phyloP scores from a whole-genome alignment of 2,329 filamentous ascomycete species.

The Hymenoscyphus fraxineus region DNA sequence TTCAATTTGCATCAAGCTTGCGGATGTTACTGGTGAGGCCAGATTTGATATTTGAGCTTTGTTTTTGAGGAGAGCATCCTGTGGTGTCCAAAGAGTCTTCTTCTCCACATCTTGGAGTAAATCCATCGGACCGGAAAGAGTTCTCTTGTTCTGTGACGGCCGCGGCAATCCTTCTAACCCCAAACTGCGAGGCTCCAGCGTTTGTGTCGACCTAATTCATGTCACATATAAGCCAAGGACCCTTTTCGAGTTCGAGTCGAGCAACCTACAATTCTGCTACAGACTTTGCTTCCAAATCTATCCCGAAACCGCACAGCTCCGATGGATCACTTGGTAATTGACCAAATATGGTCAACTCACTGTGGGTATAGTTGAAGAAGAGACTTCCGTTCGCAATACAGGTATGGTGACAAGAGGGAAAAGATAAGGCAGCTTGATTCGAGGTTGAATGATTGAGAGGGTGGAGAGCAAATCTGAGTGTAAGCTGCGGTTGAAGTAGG shows the following conservation, averaged over 20 bases:
- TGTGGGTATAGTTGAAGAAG: too few species aligned
- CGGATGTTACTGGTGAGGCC: not conserved
- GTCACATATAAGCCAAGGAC: too few species aligned
- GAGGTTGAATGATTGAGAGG: too few species aligned
- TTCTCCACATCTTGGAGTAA: conserved; percentile 14
- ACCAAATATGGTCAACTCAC: too few species aligned
- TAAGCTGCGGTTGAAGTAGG: too few species aligned
- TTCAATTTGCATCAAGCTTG: conserved; percentile 33
- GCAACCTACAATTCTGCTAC: not conserved
- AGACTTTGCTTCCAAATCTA: conserved; percentile 14
- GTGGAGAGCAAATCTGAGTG: too few species aligned
- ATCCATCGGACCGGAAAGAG: too few species aligned
- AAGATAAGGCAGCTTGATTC: too few species aligned
- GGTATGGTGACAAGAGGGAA: too few species aligned
- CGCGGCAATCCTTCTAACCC: conserved; percentile 18
- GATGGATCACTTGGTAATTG: conserved; percentile 17
- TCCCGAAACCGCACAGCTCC: conserved; percentile 13
- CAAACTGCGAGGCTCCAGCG: conserved; percentile 12
- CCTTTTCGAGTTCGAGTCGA: too few species aligned
- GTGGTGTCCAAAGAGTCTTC: conserved; percentile 29
- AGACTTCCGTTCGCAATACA: too few species aligned
- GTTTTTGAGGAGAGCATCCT: conserved; percentile 16
- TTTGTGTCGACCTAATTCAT: too few species aligned
- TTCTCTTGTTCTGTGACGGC: not conserved
- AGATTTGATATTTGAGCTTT: conserved; percentile 10